Evolutionary conservation across 495 filamentous ascomycete species (phyloP).

Genomic region (Neurospora sublineolata): DNA sequence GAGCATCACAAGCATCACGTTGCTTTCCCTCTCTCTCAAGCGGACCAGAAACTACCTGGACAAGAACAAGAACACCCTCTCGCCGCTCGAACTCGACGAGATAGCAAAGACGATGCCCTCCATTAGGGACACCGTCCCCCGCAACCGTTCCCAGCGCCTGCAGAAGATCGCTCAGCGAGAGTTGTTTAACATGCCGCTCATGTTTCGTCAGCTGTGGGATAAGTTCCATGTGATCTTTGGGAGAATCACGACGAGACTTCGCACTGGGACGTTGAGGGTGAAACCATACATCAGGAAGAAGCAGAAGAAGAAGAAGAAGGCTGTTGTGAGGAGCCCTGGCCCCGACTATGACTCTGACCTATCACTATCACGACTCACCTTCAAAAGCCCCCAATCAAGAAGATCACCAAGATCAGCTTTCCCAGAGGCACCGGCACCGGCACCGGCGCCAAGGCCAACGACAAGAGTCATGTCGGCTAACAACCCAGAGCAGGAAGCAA

Average conservation of each 20-base stretch:
- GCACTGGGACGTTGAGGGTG: neutral
- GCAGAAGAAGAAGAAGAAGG: neutral
- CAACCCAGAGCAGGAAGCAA: neutral
- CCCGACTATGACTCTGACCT: neutral
- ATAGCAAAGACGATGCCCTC: neutral
- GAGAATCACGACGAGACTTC: neutral
- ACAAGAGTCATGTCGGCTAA: neutral
- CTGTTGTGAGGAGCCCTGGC: neutral
- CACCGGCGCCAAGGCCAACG: neutral
- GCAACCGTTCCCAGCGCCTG: neutral
- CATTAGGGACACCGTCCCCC: neutral
- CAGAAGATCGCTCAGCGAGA: neutral
- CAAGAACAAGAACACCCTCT: neutral
- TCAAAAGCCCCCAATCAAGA: neutral
- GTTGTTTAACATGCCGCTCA: neutral
- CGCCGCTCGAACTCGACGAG: neutral
- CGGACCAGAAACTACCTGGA: neutral
- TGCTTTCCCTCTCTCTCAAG: neutral
- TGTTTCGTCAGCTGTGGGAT: neutral
- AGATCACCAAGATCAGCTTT: neutral
- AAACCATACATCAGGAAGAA: neutral
- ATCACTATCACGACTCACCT: neutral
- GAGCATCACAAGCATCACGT: neutral
- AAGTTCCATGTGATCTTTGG: neutral
- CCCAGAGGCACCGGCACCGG: neutral